Conservation (phyloP, 306 rosid genomes). For the Cotoneaster glaucophyllus region DNA sequence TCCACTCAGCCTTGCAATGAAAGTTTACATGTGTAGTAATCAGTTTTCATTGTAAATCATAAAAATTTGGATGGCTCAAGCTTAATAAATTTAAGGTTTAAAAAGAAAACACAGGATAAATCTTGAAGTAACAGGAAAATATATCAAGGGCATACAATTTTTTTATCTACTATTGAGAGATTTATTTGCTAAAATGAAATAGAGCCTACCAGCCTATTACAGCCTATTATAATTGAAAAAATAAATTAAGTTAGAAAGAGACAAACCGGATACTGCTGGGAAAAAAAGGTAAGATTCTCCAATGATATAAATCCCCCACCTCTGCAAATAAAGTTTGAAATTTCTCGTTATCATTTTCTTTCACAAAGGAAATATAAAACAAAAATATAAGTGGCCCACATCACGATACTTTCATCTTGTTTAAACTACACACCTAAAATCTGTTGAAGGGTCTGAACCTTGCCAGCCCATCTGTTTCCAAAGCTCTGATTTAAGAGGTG, state of each 20-base stretch:
- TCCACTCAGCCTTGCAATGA: neutral
- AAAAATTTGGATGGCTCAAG: neutral
- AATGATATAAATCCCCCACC: constrained; percentile 92
- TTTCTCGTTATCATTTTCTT: neutral
- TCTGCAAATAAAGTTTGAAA: constrained; percentile 41
- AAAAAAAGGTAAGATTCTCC: constrained; percentile 91
- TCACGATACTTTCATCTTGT: neutral
- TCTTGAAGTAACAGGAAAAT: neutral
- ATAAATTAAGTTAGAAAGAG: constrained; percentile 10
- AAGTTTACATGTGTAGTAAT: neutral
- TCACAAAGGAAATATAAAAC: neutral
- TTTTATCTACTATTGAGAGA: neutral
- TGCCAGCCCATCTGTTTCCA: constrained; percentile 99
- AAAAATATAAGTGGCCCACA: neutral
- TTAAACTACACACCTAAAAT: constrained; percentile 65
- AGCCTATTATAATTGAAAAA: neutral
- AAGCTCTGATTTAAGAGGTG: constrained; percentile 76
- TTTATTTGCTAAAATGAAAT: neutral
- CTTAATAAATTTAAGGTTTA: neutral
- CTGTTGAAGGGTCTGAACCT: constrained; percentile 94
- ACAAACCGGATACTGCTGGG: constrained; percentile 72
- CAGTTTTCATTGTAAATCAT: neutral
- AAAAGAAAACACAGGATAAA: neutral
- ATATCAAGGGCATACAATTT: neutral
- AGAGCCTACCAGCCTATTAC: neutral